Conservation (phyloP, 441 rosid species). For the Populus trichocarpa region DNA sequence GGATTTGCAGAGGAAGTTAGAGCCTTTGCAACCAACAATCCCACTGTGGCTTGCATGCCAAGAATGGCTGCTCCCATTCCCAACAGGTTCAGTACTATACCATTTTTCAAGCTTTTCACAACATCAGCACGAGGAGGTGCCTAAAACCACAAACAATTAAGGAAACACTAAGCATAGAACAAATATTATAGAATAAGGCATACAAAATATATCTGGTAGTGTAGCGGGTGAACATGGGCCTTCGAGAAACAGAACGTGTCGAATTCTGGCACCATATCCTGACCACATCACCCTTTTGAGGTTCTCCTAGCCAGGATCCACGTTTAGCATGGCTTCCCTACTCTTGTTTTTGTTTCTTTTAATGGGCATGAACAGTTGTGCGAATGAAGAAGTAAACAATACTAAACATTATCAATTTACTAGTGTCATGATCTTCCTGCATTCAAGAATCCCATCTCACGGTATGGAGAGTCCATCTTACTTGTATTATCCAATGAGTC, state of each 20-base stretch:
- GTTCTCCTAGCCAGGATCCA: not conserved
- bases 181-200: not conserved
- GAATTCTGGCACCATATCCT: conserved; percentile 9
- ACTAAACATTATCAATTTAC: not conserved
- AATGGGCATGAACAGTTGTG: not conserved
- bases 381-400: not conserved
- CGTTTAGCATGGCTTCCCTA: not conserved
- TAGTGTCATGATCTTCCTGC: conserved; percentile 3
- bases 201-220: not conserved
- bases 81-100: conserved; percentile 70
- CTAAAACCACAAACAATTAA: conserved; percentile 33
- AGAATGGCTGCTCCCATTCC: conserved; percentile 98
- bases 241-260: not conserved
- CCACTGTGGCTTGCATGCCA: conserved; percentile 97
- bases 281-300: not conserved
- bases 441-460: not conserved
- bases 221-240: not conserved
- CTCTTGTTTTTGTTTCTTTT: not conserved
- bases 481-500: not conserved
- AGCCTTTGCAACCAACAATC: conserved; percentile 83
- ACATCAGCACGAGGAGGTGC: conserved; percentile 99
- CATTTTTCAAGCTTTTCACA: conserved; percentile 83
- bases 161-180: not conserved
- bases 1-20: conserved; percentile 87
- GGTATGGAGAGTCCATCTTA: not conserved